Conservation (phyloP, 768 basidiomycete species). For the Hydnum rufescens region DNA sequence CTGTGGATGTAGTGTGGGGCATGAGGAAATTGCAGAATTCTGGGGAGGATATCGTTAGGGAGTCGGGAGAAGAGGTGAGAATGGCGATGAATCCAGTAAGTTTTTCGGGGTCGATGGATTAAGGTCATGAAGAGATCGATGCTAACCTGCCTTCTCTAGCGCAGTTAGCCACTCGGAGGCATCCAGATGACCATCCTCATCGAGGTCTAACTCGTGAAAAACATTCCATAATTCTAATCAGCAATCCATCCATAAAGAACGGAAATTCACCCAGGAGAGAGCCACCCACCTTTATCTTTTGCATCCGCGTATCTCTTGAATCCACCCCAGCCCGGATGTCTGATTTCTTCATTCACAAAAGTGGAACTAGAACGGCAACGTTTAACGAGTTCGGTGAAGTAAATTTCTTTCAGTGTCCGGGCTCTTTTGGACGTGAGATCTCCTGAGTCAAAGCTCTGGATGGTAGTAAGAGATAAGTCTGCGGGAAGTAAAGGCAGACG, state of each 20-base stretch:
- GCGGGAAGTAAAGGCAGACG: too few relatives aligned
- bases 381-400: slow-evolving; percentile 57
- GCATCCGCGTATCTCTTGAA: slow-evolving; percentile 57
- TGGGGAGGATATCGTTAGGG: slow-evolving; percentile 51
- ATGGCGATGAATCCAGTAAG: slow-evolving; percentile 63
- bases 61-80: slow-evolving; percentile 51
- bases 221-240: slow-evolving; percentile 68
- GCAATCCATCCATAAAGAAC: neutral
- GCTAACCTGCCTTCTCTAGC: slow-evolving; percentile 48
- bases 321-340: slow-evolving; percentile 36
- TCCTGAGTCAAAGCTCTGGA: neutral
- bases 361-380: slow-evolving; percentile 12
- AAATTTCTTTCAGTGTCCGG: slow-evolving; percentile 42
- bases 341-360: slow-evolving; percentile 18
- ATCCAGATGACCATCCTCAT: slow-evolving; percentile 71
- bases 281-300: slow-evolving; percentile 60
- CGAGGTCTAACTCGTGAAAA: slow-evolving; percentile 81
- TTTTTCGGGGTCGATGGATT: slow-evolving; percentile 29
- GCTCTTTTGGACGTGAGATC: slow-evolving; percentile 33
- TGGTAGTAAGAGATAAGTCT: too few relatives aligned
- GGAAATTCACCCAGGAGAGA: neutral
- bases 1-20: slow-evolving; percentile 58
- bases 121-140: slow-evolving; percentile 4
- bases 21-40: slow-evolving; percentile 83
- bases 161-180: slow-evolving; percentile 38